A percentile compares a stretch with the other conserved stretches of the same genome.
phyloP scores from a whole-genome alignment of 2,329 filamentous ascomycete species.

The Sporothrix pallida region DNA sequence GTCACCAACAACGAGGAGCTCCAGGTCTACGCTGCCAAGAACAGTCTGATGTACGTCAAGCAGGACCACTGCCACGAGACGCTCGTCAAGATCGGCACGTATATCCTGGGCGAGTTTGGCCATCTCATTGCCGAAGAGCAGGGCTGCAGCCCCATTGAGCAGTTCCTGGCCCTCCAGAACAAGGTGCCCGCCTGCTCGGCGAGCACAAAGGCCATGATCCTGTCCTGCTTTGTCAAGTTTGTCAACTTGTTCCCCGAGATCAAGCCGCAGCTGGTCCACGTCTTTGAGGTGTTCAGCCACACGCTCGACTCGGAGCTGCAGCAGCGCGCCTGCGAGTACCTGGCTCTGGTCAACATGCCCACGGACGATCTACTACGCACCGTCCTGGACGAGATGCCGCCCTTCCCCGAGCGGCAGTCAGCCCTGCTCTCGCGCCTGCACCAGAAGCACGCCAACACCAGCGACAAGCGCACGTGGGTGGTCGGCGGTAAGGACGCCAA shows the following conservation, averaged over 20 bases:
- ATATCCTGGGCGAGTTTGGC: conserved; percentile 94
- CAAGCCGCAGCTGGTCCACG: conserved; percentile 88
- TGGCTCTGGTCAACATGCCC: conserved; percentile 81
- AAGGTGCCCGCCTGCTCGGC: conserved; percentile 91
- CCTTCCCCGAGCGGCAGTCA: conserved; percentile 92
- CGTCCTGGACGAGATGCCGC: conserved; percentile 97
- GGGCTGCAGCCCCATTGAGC: conserved; percentile 94
- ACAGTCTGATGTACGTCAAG: conserved; percentile 90
- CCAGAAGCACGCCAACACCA: conserved; percentile 90
- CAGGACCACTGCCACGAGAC: conserved; percentile 95
- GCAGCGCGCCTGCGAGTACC: conserved; percentile 94
- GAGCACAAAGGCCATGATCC: conserved; percentile 87
- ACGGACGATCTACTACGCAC: conserved; percentile 92
- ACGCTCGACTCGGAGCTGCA: conserved; percentile 94
- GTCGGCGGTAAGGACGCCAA: conserved; percentile 97
- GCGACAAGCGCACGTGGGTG: conserved; percentile 95
- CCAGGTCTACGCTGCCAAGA: conserved; percentile 94
- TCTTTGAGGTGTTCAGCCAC: conserved; percentile 92
- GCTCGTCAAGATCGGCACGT: conserved; percentile 95
- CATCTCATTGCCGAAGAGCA: conserved; percentile 92
- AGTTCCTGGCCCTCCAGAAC: conserved; percentile 87
- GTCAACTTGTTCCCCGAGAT: conserved; percentile 99
- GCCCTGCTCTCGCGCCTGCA: conserved; percentile 90
- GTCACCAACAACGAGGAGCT: conserved; percentile 99
- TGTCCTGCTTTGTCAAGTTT: conserved; percentile 96